phyloP scores from a whole-genome alignment of 305 asterid species.

The Solanum chacoense region DNA sequence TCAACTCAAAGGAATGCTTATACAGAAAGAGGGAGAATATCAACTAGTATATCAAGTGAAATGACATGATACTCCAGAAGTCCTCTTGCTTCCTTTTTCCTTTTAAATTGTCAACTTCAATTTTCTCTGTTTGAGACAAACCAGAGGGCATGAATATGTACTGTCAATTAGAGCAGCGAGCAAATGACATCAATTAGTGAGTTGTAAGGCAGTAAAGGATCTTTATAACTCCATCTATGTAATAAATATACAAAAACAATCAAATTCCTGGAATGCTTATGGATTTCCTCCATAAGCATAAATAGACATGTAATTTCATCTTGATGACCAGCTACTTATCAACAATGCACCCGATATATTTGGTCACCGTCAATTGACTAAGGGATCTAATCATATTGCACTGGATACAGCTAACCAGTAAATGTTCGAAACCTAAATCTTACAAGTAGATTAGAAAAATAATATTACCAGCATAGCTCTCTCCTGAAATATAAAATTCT shows the following conservation, averaged over 20 bases:
- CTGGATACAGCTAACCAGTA: neutral
- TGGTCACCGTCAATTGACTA: neutral
- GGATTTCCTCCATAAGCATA: neutral
- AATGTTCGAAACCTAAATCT: neutral
- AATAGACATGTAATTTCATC: neutral
- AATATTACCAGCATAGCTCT: slow-evolving; percentile 83
- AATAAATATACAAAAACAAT: neutral
- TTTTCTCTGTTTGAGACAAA: neutral
- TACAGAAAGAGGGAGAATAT: neutral
- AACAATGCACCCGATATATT: neutral
- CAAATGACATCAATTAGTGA: neutral
- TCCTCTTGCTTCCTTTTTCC: neutral
- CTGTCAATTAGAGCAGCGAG: neutral
- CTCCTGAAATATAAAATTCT: slow-evolving; percentile 77
- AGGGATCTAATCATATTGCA: neutral
- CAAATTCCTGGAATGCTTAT: neutral
- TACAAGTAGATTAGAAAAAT: neutral
- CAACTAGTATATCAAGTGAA: neutral
- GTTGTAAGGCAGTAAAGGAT: neutral
- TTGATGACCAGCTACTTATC: neutral
- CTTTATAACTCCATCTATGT: neutral
- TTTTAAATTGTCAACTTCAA: neutral
- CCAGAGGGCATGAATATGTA: neutral
- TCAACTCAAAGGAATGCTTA: neutral
- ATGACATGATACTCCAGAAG: neutral